A percentile compares a stretch with the other conserved stretches of the same genome.
Evolutionary conservation across 2,329 filamentous ascomycete genomes (phyloP).

Genomic region (Paradendryphiella salina): DNA sequence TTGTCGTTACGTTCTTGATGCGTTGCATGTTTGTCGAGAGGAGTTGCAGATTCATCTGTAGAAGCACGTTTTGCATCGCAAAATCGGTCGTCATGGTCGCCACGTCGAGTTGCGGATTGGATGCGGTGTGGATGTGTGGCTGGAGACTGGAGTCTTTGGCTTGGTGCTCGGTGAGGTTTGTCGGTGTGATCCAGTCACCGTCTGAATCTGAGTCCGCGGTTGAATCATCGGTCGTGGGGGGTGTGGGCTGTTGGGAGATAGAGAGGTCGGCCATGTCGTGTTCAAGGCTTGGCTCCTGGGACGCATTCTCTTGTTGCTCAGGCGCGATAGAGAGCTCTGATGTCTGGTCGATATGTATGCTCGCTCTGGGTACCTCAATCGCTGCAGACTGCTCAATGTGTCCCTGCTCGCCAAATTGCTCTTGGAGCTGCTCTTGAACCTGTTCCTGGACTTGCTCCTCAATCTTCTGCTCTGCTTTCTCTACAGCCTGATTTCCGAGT

Average conservation of each 20-base stretch:
- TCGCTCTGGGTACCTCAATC: conserved; percentile 1
- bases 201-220: conserved; percentile 21
- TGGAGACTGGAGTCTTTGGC: conserved; percentile 59
- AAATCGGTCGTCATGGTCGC: conserved; percentile 95
- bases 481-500: conserved; percentile 1
- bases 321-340: not conserved
- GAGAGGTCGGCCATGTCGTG: conserved; percentile 28
- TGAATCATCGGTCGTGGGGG: conserved; percentile 21
- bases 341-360: conserved; percentile 10
- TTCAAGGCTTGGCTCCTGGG: conserved; percentile 12
- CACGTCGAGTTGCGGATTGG: conserved; percentile 71
- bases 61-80: conserved; percentile 94
- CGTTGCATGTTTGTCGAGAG: conserved; percentile 77
- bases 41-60: conserved; percentile 92
- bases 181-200: conserved; percentile 89
- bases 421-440: conserved; percentile 8
- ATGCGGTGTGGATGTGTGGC: conserved; percentile 50
- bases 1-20: conserved; percentile 83
- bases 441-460: conserved; percentile 14
- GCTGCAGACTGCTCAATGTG: conserved; percentile 5
- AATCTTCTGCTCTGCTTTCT: conserved; percentile 11
- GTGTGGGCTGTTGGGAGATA: conserved; percentile 26
- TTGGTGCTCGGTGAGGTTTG: conserved; percentile 85
- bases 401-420: conserved; percentile 4
- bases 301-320: conserved; percentile 1